Conservation (phyloP, 116 monocot genomes). For the Posidonia oceanica region DNA sequence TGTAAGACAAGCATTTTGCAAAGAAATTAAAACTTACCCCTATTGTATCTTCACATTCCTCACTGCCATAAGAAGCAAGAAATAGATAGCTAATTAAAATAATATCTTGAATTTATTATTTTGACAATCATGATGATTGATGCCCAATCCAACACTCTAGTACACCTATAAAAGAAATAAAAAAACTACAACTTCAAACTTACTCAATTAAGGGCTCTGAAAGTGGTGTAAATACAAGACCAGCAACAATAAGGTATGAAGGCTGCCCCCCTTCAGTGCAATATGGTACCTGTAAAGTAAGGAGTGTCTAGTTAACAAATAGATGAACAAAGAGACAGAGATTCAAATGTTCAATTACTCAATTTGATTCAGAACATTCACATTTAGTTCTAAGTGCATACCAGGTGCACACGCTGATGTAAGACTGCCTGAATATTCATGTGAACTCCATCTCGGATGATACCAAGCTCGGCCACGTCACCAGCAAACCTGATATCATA, state of each 20-base stretch:
- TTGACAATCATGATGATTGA: not conserved
- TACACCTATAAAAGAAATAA: not conserved
- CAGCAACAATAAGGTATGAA: conserved; percentile 66
- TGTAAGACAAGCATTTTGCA: not conserved
- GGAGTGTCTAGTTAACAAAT: not conserved
- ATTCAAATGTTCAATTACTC: not conserved
- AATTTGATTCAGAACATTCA: not conserved
- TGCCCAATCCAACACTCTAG: not conserved
- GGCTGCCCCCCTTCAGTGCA: conserved; percentile 72
- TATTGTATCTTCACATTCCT: conserved; percentile 92
- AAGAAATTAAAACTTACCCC: conserved; percentile 44
- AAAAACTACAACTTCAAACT: conserved; percentile 11
- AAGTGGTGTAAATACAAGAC: conserved; percentile 84
- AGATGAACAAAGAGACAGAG: not conserved
- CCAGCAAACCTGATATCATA: conserved; percentile 62
- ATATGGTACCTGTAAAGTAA: conserved; percentile 49
- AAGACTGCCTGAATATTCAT: conserved; percentile 64
- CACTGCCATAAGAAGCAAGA: conserved; percentile 31
- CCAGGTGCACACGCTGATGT: conserved; percentile 70
- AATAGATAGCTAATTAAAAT: conserved; percentile 1
- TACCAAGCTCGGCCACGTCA: conserved; percentile 76
- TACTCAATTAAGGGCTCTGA: conserved; percentile 96
- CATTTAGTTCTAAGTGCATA: conserved; percentile 19
- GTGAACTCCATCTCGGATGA: conserved; percentile 58
- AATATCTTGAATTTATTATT: not conserved